Evolutionary conservation across 768 basidiomycete genomes (phyloP).

Genomic region (Leccinum ochraceum): DNA sequence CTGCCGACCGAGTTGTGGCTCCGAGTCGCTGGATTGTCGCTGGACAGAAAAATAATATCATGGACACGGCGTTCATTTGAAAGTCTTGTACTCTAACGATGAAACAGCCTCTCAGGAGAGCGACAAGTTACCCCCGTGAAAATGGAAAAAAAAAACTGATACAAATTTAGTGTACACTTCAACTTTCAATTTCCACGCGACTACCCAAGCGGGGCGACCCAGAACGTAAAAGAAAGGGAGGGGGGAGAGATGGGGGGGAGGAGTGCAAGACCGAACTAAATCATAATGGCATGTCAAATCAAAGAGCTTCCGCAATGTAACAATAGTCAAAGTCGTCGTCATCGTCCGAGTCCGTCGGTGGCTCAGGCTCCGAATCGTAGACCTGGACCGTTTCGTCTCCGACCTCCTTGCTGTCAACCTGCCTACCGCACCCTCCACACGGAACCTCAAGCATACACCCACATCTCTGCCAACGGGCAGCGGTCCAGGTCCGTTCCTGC

Average conservation of each 20-base stretch:
- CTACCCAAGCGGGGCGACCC: not conserved
- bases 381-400: constrained; percentile 13
- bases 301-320: constrained; percentile 12
- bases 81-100: not conserved
- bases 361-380: constrained; percentile 30
- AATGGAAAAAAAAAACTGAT: not conserved
- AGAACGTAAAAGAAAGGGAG: not conserved
- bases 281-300: not conserved
- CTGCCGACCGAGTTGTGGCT: too few species aligned
- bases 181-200: not conserved
- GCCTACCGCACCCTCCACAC: not conserved
- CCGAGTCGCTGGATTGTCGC: too few species aligned
- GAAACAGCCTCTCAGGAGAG: not conserved
- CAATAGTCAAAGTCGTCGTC: constrained; percentile 31
- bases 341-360: constrained; percentile 21
- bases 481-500: constrained; percentile 26
- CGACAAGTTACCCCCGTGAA: not conserved
- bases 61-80: too few species aligned
- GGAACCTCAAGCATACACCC: not conserved
- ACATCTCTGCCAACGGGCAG: not conserved
- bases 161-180: constrained; percentile 6
- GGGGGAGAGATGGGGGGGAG: too few species aligned
- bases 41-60: too few species aligned
- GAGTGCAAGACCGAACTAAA: not conserved
- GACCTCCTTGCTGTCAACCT: not conserved